These are phyloP conservation scores for Clarkia xantiana DNA, from an alignment of 345 rosid species.

Conservation along the genomic window DNA sequence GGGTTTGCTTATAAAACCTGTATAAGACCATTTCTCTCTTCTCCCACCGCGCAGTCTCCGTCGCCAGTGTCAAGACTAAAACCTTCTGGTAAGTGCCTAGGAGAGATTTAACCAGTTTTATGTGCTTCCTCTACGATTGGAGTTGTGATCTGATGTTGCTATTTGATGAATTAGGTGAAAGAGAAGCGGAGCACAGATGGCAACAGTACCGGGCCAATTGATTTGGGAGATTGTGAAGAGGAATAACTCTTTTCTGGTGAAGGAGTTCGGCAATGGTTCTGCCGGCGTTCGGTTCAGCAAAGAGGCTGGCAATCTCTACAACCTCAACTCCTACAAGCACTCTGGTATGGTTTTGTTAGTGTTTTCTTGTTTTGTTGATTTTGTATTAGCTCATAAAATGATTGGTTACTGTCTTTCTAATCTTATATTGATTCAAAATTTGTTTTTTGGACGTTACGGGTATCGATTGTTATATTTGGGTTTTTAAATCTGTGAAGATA, in stretches of 20 bases:
- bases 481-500: too few relatives aligned
- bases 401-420: too few relatives aligned
- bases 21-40: too few relatives aligned
- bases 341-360: conserved; percentile 20
- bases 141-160: neutral
- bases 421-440: too few relatives aligned
- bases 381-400: too few relatives aligned
- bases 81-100: neutral
- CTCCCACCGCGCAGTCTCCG: too few relatives aligned
- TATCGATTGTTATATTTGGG: too few relatives aligned
- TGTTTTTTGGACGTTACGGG: too few relatives aligned
- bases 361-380: neutral
- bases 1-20: too few relatives aligned
- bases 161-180: conserved; percentile 5
- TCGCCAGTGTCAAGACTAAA: too few relatives aligned
- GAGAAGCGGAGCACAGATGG: conserved; percentile 16
- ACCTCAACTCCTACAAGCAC: conserved; percentile 50
- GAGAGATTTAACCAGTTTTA: neutral
- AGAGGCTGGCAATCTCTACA: conserved; percentile 47
- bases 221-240: conserved; percentile 57
- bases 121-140: neutral
- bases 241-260: conserved; percentile 38
- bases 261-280: conserved; percentile 36
- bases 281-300: conserved; percentile 41
- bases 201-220: conserved; percentile 39